These are phyloP conservation scores for Oryza officinalis DNA, from an alignment of 176 grass and related monocot genomes.

Conservation along the genomic window DNA sequence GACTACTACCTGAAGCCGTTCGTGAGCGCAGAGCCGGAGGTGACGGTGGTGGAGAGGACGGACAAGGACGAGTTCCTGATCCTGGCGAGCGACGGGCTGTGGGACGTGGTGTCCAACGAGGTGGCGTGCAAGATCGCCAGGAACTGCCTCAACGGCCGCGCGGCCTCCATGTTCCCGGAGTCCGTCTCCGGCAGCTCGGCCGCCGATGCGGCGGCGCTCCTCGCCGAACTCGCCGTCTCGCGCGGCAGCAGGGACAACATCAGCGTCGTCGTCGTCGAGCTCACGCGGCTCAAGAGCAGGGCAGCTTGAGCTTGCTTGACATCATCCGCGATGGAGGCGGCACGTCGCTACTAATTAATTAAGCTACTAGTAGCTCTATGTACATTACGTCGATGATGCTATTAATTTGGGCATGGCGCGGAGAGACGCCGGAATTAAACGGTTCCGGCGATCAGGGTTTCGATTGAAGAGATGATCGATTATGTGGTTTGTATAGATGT, in stretches of 20 bases:
- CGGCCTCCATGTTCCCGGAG: conserved; percentile 36
- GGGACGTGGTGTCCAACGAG: conserved; percentile 80
- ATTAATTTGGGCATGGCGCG: neutral
- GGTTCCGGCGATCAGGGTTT: neutral
- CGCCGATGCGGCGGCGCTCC: conserved; percentile 56
- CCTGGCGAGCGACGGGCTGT: conserved; percentile 71
- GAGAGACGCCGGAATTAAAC: neutral
- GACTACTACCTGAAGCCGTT: conserved; percentile 81
- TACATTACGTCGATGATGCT: neutral
- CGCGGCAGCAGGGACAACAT: conserved; percentile 78
- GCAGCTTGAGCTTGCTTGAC: neutral
- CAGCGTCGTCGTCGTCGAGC: conserved; percentile 75
- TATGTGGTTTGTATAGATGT: neutral
- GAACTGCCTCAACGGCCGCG: conserved; percentile 51
- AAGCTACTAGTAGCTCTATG: neutral
- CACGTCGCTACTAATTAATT: neutral
- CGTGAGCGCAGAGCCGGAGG: conserved; percentile 65
- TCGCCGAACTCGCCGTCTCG: conserved; percentile 57
- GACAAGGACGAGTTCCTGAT: conserved; percentile 71
- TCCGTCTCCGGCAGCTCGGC: conserved; percentile 36
- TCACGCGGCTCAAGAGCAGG: conserved; percentile 28
- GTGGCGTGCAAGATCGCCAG: conserved; percentile 52
- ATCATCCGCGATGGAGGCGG: neutral
- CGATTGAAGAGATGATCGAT: neutral
- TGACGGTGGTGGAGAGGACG: conserved; percentile 48